These are phyloP conservation scores for Suhomyces taliae DNA, from an alignment of 1,139 yeast genomes.

Conservation along the genomic window DNA sequence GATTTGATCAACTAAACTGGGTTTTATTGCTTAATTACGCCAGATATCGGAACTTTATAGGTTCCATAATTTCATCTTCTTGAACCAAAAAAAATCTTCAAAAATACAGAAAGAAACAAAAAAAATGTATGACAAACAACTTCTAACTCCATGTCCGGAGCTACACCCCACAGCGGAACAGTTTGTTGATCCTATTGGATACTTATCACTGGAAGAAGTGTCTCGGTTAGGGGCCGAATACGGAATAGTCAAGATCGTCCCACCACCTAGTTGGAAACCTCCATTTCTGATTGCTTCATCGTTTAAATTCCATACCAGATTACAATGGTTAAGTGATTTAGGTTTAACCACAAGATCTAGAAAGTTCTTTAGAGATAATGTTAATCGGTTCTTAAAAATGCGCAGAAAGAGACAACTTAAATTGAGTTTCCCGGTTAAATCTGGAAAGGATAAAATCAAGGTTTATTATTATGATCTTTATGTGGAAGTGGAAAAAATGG, in stretches of 20 bases:
- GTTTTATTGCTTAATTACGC: background rate
- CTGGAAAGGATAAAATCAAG: constrained; percentile 12
- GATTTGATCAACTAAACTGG: background rate
- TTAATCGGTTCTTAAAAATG: constrained; percentile 58
- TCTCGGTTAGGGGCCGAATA: constrained; percentile 53
- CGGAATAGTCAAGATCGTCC: constrained; percentile 66
- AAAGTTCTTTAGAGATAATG: constrained; percentile 57
- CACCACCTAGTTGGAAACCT: constrained; percentile 56
- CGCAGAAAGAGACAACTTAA: constrained; percentile 31
- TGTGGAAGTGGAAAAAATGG: constrained; percentile 39
- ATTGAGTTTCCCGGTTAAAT: constrained; percentile 22
- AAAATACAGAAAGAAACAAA: too few species aligned
- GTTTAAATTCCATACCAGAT: constrained; percentile 64
- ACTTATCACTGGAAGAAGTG: constrained; percentile 53
- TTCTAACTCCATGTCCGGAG: constrained; percentile 51
- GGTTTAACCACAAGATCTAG: constrained; percentile 64
- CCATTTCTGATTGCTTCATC: constrained; percentile 51
- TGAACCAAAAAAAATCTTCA: too few species aligned
- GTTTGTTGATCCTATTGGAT: constrained; percentile 61
- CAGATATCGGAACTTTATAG: constrained; percentile 1
- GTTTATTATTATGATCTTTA: constrained; percentile 57
- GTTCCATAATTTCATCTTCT: background rate
- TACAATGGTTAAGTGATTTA: constrained; percentile 64
- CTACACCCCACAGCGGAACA: constrained; percentile 55
- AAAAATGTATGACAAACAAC: constrained; percentile 25